phyloP scores from a whole-genome alignment of 208 protist species.

The Trypanosoma brucei region DNA sequence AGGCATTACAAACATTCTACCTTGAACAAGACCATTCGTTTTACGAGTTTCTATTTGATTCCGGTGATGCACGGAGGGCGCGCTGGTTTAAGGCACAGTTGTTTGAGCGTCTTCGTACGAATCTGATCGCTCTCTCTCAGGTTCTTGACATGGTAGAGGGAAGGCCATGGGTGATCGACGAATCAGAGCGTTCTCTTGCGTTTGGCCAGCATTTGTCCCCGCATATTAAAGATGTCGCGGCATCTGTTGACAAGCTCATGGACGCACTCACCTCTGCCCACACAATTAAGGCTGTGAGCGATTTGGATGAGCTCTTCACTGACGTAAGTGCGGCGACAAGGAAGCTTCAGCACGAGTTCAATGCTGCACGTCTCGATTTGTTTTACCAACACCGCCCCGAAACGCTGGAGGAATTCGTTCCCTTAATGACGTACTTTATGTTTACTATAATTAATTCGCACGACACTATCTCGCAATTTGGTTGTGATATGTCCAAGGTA shows the following conservation, averaged over 20 bases:
- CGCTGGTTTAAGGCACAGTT: slow-evolving; percentile 59
- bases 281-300: slow-evolving; percentile 33
- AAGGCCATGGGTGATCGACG: slow-evolving; percentile 64
- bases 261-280: slow-evolving; percentile 44
- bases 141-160: slow-evolving; percentile 80
- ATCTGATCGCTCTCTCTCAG: slow-evolving; percentile 74
- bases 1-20: slow-evolving; percentile 53
- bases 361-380: slow-evolving; percentile 53
- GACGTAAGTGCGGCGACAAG: slow-evolving; percentile 41
- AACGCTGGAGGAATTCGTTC: slow-evolving; percentile 82
- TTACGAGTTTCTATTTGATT: slow-evolving; percentile 83
- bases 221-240: slow-evolving; percentile 47
- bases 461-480: slow-evolving; percentile 68
- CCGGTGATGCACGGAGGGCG: slow-evolving; percentile 51
- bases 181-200: slow-evolving; percentile 57
- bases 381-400: slow-evolving; percentile 76
- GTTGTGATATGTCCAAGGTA: slow-evolving; percentile 32
- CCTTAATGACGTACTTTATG: slow-evolving; percentile 88
- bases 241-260: slow-evolving; percentile 64
- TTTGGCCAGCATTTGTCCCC: slow-evolving; percentile 62
- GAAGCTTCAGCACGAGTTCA: slow-evolving; percentile 61
- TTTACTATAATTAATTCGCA: slow-evolving; percentile 80
- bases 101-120: slow-evolving; percentile 62
- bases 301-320: slow-evolving; percentile 34
- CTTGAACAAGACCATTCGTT: slow-evolving; percentile 62